Percentiles rank a stretch among this genome's conserved stretches.
Evolutionary conservation across 352 stramenopile genomes (phyloP).

Genomic region (Hyaloperonospora brassicae): DNA sequence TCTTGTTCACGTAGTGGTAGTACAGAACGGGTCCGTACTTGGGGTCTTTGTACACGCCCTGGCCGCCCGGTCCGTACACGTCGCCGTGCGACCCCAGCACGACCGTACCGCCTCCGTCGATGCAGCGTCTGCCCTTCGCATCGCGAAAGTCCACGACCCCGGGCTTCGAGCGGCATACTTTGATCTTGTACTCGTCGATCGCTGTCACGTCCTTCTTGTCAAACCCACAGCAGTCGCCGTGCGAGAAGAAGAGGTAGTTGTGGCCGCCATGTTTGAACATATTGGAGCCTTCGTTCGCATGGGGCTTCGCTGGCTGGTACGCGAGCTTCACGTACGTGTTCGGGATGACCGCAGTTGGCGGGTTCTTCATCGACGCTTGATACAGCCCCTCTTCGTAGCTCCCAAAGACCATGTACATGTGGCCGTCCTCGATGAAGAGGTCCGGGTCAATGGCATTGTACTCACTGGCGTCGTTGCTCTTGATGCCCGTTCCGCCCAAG

Average conservation of each 20-base stretch:
- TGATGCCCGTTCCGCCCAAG: conserved; percentile 8
- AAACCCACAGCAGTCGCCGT: conserved; percentile 21
- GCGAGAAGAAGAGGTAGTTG: conserved; percentile 26
- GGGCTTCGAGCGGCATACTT: conserved; percentile 21
- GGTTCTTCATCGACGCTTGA: conserved; percentile 12
- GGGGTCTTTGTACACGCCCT: conserved; percentile 39
- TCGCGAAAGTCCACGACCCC: conserved; percentile 22
- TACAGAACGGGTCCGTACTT: conserved; percentile 36
- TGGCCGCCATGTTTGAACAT: conserved; percentile 21
- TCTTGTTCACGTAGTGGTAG: conserved; percentile 39
- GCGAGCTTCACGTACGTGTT: conserved; percentile 18
- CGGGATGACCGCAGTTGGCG: conserved; percentile 3
- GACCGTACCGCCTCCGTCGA: conserved; percentile 7
- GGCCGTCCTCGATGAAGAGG: conserved; percentile 11
- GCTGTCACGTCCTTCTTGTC: conserved; percentile 13
- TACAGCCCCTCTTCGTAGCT: conserved; percentile 19
- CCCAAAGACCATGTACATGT: conserved; percentile 20
- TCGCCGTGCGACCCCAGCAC: conserved; percentile 19
- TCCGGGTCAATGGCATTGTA: conserved; percentile 25
- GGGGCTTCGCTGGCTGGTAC: conserved; percentile 13
- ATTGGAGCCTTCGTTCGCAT: conserved; percentile 18
- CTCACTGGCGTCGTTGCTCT: conserved; percentile 16
- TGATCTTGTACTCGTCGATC: conserved; percentile 23
- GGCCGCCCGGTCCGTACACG: conserved; percentile 36
- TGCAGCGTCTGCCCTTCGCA: conserved; percentile 8